Conservation (phyloP, 2,329 filamentous ascomycete genomes). For the Atkinsonella texensis region DNA sequence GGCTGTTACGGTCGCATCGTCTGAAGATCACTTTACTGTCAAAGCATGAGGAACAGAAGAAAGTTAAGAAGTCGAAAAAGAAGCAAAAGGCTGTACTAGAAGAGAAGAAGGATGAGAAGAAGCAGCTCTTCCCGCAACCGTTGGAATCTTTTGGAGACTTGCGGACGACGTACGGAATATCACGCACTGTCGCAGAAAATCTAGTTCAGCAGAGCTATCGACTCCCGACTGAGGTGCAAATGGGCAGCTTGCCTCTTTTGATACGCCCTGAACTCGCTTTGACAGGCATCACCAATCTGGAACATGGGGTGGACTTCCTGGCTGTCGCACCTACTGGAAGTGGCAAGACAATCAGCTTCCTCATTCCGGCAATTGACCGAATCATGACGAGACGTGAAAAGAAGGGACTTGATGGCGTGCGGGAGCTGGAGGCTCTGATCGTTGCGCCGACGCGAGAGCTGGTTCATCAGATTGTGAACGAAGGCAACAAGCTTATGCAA, state of each 20-base stretch:
- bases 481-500: constrained; percentile 67
- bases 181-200: constrained; percentile 63
- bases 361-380: constrained; percentile 75
- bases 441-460: constrained; percentile 71
- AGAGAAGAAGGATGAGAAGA: constrained; percentile 39
- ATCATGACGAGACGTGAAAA: constrained; percentile 48
- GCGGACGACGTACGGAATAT: constrained; percentile 58
- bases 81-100: constrained; percentile 34
- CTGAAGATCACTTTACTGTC: constrained; percentile 74
- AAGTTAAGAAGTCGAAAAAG: constrained; percentile 43
- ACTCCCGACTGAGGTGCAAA: constrained; percentile 85
- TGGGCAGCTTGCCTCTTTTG: constrained; percentile 72
- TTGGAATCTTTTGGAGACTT: constrained; percentile 67
- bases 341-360: constrained; percentile 88
- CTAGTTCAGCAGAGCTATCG: constrained; percentile 73
- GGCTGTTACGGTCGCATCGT: constrained; percentile 66
- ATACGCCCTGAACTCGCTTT: constrained; percentile 45
- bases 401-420: constrained; percentile 24
- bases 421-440: constrained; percentile 54
- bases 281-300: constrained; percentile 22
- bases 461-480: constrained; percentile 68
- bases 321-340: constrained; percentile 90
- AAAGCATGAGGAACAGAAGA: constrained; percentile 28
- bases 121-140: constrained; percentile 65
- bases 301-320: constrained; percentile 55